Evolutionary conservation across 2,329 filamentous ascomycete species (phyloP).

Genomic region (Aspergillus sp.): DNA sequence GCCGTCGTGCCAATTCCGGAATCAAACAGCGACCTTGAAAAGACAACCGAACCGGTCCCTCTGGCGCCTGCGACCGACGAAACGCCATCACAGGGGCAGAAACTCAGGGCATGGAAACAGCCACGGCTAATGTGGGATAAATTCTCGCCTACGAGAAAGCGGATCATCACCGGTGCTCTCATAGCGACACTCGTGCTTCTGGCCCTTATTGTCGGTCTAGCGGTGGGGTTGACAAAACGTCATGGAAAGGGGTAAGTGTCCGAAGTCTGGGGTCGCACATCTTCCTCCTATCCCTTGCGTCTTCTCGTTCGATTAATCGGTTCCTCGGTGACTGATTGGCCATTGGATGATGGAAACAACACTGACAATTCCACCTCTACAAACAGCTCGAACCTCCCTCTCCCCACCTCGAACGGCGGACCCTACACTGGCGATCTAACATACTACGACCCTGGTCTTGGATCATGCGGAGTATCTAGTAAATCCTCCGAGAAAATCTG

Average conservation of each 20-base stretch:
- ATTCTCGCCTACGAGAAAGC: constrained; percentile 16
- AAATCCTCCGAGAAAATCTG: constrained; percentile 59
- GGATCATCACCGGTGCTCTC: constrained; percentile 16
- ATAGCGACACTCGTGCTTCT: constrained; percentile 15
- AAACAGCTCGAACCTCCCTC: constrained; percentile 23
- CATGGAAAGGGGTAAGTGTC: constrained; percentile 14
- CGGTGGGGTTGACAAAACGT: constrained; percentile 24
- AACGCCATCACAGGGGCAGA: not conserved
- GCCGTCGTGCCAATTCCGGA: not conserved
- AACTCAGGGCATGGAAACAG: not conserved
- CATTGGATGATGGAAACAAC: not conserved
- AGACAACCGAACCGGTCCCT: constrained; percentile 12
- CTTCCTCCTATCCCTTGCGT: not conserved
- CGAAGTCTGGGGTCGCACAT: not conserved
- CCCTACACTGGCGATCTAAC: constrained; percentile 65
- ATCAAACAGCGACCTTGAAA: constrained; percentile 5
- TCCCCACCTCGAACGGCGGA: constrained; percentile 40
- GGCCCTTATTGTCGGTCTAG: constrained; percentile 25
- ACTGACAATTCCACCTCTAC: not conserved
- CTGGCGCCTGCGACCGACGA: not conserved
- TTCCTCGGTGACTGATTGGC: not conserved
- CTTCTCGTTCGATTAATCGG: not conserved
- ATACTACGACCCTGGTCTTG: constrained; percentile 66
- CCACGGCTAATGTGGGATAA: constrained; percentile 7
- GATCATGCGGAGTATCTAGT: constrained; percentile 66